Conservation (phyloP, 192 early-diverging fungal genomes). For the Coemansia sp. region DNA sequence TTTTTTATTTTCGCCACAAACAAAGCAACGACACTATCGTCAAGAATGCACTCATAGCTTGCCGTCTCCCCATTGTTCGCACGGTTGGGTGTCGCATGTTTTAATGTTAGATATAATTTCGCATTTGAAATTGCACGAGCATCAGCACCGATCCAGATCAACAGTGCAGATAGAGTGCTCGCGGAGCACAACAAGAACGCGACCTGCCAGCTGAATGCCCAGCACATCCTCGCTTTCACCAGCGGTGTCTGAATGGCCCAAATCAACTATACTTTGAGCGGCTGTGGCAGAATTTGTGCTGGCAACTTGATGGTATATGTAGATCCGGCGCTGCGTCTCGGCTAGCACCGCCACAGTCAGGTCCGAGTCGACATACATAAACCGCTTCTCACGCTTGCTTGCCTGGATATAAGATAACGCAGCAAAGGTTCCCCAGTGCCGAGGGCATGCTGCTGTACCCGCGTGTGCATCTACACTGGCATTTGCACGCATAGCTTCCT, state of each 20-base stretch:
- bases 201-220: slow-evolving; percentile 27
- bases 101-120: too few species aligned
- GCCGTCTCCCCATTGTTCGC: not conserved
- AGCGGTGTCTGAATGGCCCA: slow-evolving; percentile 16
- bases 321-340: slow-evolving; percentile 41
- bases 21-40: not conserved
- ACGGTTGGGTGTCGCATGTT: too few species aligned
- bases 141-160: slow-evolving; percentile 21
- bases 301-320: slow-evolving; percentile 35
- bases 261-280: slow-evolving; percentile 41
- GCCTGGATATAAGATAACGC: slow-evolving; percentile 74
- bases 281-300: slow-evolving; percentile 4
- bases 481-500: slow-evolving; percentile 18
- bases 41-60: not conserved
- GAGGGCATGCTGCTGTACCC: slow-evolving; percentile 2
- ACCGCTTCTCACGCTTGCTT: slow-evolving; percentile 68
- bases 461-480: not conserved
- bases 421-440: slow-evolving; percentile 60
- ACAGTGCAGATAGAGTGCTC: slow-evolving; percentile 16
- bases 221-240: slow-evolving; percentile 22
- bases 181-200: slow-evolving; percentile 24
- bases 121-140: not conserved
- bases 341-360: slow-evolving; percentile 38
- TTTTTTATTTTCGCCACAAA: not conserved
- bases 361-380: slow-evolving; percentile 58